These are phyloP conservation scores for Geotrichum bryndzae DNA, from an alignment of 1,139 yeast species.

Conservation along the genomic window DNA sequence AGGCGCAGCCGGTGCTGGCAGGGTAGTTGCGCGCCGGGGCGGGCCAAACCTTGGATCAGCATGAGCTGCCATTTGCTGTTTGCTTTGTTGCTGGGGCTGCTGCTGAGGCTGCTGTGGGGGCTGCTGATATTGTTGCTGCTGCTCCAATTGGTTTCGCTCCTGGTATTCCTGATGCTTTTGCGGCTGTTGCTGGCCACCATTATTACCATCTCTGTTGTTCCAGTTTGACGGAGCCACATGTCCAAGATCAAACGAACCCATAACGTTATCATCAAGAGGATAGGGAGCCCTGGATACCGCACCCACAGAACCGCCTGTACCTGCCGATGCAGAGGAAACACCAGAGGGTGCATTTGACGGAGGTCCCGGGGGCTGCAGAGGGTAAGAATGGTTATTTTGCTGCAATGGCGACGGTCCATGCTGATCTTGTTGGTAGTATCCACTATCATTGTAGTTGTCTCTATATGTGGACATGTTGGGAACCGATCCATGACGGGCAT, in stretches of 20 bases:
- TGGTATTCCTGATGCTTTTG: conserved; percentile 7
- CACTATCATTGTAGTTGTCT: neutral
- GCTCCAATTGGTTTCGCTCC: conserved; percentile 9
- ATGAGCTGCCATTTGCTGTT: conserved; percentile 4
- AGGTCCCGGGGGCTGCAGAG: neutral
- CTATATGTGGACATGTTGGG: conserved; percentile 8
- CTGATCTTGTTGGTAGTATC: neutral
- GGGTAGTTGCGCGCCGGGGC: conserved; percentile 1
- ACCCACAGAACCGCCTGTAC: neutral
- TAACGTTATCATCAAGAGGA: conserved; percentile 18
- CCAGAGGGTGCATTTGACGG: neutral
- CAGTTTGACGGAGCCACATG: conserved; percentile 15
- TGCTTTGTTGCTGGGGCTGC: neutral
- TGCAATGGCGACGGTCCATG: neutral
- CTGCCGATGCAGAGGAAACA: neutral
- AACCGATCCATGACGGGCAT: conserved; percentile 9
- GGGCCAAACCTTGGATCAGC: conserved; percentile 5
- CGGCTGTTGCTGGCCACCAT: neutral
- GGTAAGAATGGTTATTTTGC: neutral
- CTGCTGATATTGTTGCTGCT: conserved; percentile 1
- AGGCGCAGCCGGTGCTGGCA: conserved; percentile 1
- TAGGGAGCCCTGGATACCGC: conserved; percentile 14
- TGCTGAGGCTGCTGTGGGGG: neutral
- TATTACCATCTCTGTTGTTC: neutral
- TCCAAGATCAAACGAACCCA: conserved; percentile 12